A percentile compares a stretch with the other conserved stretches of the same genome.
Conservation (phyloP, 192 early-diverging fungal genomes). For the Allomyces arbusculus region DNA sequence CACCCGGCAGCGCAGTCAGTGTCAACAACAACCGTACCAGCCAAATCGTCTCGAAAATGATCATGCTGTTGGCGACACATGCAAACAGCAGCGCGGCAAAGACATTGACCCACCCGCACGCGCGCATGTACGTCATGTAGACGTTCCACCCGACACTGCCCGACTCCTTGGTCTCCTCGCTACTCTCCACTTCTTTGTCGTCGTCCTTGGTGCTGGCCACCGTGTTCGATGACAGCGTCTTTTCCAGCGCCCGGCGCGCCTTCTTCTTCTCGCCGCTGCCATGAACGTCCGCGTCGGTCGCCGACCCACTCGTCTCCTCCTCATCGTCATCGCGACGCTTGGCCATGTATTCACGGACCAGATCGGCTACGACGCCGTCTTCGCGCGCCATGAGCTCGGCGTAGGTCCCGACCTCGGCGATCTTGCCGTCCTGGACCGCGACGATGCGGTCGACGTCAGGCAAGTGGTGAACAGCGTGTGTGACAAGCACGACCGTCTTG, state of each 20-base stretch:
- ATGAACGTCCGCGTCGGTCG: background rate
- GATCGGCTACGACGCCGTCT: background rate
- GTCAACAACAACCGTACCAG: background rate
- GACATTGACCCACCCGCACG: background rate
- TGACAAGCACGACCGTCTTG: slow-evolving; percentile 34
- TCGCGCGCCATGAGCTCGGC: background rate
- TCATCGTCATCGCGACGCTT: background rate
- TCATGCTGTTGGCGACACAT: background rate
- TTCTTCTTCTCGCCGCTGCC: background rate
- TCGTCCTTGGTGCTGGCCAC: background rate
- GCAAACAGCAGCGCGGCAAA: background rate
- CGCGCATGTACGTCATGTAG: background rate
- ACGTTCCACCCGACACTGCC: background rate
- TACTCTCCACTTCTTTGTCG: background rate
- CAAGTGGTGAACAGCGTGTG: slow-evolving; percentile 33
- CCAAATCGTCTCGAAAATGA: background rate
- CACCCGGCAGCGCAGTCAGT: too few relatives aligned
- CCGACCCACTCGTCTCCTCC: background rate
- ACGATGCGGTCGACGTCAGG: slow-evolving; percentile 20
- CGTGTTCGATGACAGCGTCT: background rate
- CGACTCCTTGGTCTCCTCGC: background rate
- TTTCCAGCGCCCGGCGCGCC: background rate
- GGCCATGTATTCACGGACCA: background rate
- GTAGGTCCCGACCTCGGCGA: slow-evolving; percentile 4
- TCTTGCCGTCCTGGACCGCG: slow-evolving; percentile 22